These are phyloP conservation scores for Nepenthes mirabilis DNA, from an alignment of 148 eudicot species.

Conservation along the genomic window DNA sequence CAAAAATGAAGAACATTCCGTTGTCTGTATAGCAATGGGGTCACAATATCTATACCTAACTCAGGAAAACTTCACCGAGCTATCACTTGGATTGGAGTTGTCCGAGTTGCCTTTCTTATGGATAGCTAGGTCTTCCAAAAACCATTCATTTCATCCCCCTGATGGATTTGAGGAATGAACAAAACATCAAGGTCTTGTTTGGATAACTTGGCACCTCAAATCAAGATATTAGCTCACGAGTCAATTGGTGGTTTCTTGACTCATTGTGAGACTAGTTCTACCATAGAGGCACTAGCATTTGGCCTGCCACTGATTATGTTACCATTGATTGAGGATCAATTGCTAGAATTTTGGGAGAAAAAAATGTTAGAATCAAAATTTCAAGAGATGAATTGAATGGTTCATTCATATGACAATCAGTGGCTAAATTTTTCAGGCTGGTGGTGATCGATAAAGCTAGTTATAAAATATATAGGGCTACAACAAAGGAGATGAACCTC, in stretches of 20 bases:
- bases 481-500: not conserved
- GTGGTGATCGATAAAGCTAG: not conserved
- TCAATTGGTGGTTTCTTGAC: conserved; percentile 37
- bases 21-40: conserved; percentile 3
- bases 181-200: conserved; percentile 19
- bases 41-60: conserved; percentile 11
- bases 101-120: conserved; percentile 25
- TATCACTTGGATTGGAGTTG: conserved; percentile 28
- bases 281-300: conserved; percentile 19
- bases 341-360: conserved; percentile 18
- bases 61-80: conserved; percentile 20
- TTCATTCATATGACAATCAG: conserved; percentile 20
- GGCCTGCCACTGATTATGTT: conserved; percentile 15
- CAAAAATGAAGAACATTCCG: not conserved
- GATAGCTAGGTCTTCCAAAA: conserved; percentile 13
- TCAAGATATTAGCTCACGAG: conserved; percentile 23
- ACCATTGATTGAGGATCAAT: conserved; percentile 19
- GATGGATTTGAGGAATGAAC: conserved; percentile 36
- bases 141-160: conserved; percentile 14
- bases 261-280: conserved; percentile 28
- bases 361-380: conserved; percentile 17
- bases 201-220: conserved; percentile 38
- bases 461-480: not conserved
- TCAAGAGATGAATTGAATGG: conserved; percentile 19
- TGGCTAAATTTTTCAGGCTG: conserved; percentile 10